Conservation (phyloP, 345 rosid genomes). For the Populus nigra region DNA sequence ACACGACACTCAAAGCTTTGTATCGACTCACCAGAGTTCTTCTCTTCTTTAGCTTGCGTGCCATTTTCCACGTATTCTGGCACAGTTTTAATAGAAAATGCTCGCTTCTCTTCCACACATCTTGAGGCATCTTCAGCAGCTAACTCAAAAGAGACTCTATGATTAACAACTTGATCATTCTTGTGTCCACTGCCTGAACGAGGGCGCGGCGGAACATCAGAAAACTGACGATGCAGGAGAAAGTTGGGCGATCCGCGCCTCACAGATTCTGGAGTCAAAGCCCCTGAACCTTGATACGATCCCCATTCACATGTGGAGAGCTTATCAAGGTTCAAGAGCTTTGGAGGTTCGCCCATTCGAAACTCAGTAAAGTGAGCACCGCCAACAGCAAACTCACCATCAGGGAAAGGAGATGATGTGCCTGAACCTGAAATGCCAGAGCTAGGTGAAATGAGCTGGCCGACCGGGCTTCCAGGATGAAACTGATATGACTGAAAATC, state of each 20-base stretch:
- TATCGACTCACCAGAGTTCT: slow-evolving; percentile 19
- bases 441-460: slow-evolving; percentile 84
- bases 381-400: slow-evolving; percentile 43
- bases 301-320: slow-evolving; percentile 39
- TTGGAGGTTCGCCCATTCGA: slow-evolving; percentile 56
- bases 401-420: slow-evolving; percentile 88
- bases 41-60: slow-evolving; percentile 21
- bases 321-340: slow-evolving; percentile 58
- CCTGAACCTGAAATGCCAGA: slow-evolving; percentile 88
- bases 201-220: slow-evolving; percentile 26
- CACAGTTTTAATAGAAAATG: slow-evolving; percentile 37
- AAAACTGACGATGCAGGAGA: slow-evolving; percentile 27
- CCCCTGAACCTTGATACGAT: slow-evolving; percentile 44
- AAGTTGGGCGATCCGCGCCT: slow-evolving; percentile 37
- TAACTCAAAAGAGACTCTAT: slow-evolving; percentile 62
- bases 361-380: slow-evolving; percentile 56
- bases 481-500: slow-evolving; percentile 80
- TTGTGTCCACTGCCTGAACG: slow-evolving; percentile 17
- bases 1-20: slow-evolving; percentile 13
- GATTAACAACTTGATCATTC: slow-evolving; percentile 29
- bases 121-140: slow-evolving; percentile 46
- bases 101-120: slow-evolving; percentile 44
- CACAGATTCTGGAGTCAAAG: slow-evolving; percentile 51
- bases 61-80: slow-evolving; percentile 23
- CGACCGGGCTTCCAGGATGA: slow-evolving; percentile 94